Percentiles rank a stretch among this genome's conserved stretches.
These are phyloP conservation scores for Coprinopsis marcescibilis DNA, from an alignment of 768 basidiomycete species.

Conservation along the genomic window DNA sequence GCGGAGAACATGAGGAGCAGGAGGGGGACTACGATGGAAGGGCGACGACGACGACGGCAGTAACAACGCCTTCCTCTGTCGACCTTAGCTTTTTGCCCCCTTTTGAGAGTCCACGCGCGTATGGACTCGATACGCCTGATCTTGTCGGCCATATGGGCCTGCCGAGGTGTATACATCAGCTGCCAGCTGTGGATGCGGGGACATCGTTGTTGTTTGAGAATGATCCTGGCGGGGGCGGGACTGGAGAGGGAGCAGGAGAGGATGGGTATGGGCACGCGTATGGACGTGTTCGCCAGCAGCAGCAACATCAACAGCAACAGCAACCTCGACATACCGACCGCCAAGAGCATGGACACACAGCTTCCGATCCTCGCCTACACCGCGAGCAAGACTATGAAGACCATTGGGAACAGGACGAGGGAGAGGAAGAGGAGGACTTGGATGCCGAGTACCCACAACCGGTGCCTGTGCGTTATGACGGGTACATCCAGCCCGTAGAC, in stretches of 20 bases:
- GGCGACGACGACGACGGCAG: background rate
- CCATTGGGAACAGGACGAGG: too few relatives aligned
- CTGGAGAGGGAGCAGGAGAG: too few relatives aligned
- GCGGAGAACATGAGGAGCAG: too few relatives aligned
- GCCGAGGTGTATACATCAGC: background rate
- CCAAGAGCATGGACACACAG: too few relatives aligned
- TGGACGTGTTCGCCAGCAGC: background rate
- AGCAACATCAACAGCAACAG: too few relatives aligned
- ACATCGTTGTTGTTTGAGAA: too few relatives aligned
- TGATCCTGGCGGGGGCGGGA: too few relatives aligned
- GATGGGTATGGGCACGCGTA: too few relatives aligned
- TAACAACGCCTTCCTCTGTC: constrained; percentile 3
- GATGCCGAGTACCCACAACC: constrained; percentile 2
- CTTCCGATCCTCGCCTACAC: too few relatives aligned
- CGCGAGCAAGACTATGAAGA: too few relatives aligned
- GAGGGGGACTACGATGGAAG: background rate
- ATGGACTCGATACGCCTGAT: background rate
- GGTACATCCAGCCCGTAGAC: constrained; percentile 52
- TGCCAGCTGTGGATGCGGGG: too few relatives aligned
- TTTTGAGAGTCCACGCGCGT: constrained; percentile 12
- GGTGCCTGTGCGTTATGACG: constrained; percentile 38
- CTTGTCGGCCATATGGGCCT: background rate
- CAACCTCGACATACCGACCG: too few relatives aligned
- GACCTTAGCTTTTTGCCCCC: constrained; percentile 3
- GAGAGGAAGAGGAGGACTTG: background rate